phyloP scores from a whole-genome alignment of 2,329 filamentous ascomycete genomes.

The Cordyceps fumosorosea region DNA sequence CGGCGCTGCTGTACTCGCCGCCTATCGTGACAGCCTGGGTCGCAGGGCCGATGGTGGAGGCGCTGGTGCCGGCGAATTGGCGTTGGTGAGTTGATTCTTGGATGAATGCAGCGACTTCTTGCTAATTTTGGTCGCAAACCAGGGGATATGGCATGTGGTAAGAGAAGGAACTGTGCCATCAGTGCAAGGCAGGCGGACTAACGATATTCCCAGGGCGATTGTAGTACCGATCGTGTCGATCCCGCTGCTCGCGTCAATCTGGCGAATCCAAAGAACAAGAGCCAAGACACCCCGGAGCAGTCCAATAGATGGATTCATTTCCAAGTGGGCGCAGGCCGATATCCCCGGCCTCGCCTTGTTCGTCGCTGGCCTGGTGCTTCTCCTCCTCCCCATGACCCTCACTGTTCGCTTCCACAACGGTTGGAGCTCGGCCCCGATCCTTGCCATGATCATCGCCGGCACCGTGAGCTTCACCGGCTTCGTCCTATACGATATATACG shows the following conservation, averaged over 20 bases:
- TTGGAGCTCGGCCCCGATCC: slow-evolving; percentile 1
- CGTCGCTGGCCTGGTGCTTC: background rate
- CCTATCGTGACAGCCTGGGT: slow-evolving; percentile 57
- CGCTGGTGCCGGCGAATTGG: slow-evolving; percentile 45
- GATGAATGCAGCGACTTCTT: no score
- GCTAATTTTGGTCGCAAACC: background rate
- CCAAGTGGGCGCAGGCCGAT: background rate
- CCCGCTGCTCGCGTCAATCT: slow-evolving; percentile 46
- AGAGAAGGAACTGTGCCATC: background rate
- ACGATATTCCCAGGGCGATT: slow-evolving; percentile 34
- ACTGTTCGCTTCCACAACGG: background rate
- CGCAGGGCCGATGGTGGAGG: slow-evolving; percentile 32
- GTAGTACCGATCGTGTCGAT: slow-evolving; percentile 50
- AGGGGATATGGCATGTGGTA: slow-evolving; percentile 52
- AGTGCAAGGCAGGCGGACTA: background rate
- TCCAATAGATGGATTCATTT: slow-evolving; percentile 13
- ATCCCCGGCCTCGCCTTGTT: background rate
- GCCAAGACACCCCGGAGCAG: slow-evolving; percentile 27
- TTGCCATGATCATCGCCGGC: slow-evolving; percentile 1
- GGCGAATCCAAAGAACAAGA: slow-evolving; percentile 44
- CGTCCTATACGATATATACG: background rate
- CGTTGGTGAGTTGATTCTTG: slow-evolving; percentile 32
- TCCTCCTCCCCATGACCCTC: slow-evolving; percentile 8
- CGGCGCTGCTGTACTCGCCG: slow-evolving; percentile 51
- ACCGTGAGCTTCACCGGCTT: background rate